Evolutionary conservation across 352 stramenopile genomes (phyloP), one percentile per base, ranked within the genome.

Genomic region (Blastocystis sp.): DNA sequence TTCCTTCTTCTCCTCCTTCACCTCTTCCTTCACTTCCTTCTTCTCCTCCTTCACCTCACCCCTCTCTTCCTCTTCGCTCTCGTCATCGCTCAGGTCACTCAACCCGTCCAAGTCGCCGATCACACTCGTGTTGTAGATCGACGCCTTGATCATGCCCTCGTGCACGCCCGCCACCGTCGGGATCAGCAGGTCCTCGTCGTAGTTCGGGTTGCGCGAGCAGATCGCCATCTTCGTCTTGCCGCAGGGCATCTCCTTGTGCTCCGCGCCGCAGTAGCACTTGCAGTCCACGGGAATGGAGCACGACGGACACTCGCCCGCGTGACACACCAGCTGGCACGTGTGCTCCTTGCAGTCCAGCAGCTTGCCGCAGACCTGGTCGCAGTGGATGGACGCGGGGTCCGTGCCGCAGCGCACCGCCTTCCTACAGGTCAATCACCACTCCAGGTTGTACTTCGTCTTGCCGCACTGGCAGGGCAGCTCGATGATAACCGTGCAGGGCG

Each of bases 201-300:
- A 74, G 63, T 41, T 37, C 24, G 60, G 81, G 37, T 90, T 77
- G 26, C 63, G 66, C 29, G 65, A 69, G 51, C 67, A 62, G 33
- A 74, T 90, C 21, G 61, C 81, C n/a, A 79, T 80, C 45, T 85
- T 60, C n/a, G 65, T 90, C 55, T 80, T 13, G 33, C 88, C 88
- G 35, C 88, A 91, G 19, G 65, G 39, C 61, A 90, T 81, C 21
- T 33, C 45, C 31, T 79, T 70, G 63, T 59, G 63, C 21, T 90
- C 39, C 59, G 37, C 62, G 33, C 88, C 80, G 62, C 88, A 91
- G 37, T 91, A 91, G 55, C 80, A 88, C 24, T 45, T 60, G 62
- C 63, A 80, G 2, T 89, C 79, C n/a, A 89, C 67, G n/a, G 39
- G 37, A 3, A 78, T 24, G n/a, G 37, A 29, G 65, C 79, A 89